Percentiles rank a stretch among this genome's conserved stretches.
These are phyloP conservation scores for Termitomyces sp. DNA, from an alignment of 768 basidiomycete genomes.

Conservation along the genomic window DNA sequence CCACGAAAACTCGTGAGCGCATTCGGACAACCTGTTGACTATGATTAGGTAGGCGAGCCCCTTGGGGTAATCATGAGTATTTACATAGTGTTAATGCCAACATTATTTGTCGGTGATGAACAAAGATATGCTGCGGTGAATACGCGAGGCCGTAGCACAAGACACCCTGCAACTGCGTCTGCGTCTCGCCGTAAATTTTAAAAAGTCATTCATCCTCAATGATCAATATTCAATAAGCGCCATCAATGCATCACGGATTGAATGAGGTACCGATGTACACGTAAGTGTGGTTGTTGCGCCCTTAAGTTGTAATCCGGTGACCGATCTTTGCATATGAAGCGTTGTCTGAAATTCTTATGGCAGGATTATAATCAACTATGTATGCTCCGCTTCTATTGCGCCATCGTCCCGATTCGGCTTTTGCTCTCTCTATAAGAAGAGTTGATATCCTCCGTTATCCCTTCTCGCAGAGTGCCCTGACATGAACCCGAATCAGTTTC, in stretches of 20 bases:
- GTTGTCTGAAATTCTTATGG: constrained; percentile 5
- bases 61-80: background rate
- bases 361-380: constrained; percentile 4
- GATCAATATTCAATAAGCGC: background rate
- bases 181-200: too few species aligned
- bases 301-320: constrained; percentile 5
- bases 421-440: background rate
- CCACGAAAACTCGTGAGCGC: background rate
- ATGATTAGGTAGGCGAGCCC: background rate
- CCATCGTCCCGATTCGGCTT: background rate
- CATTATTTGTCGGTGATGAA: background rate
- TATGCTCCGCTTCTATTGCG: constrained; percentile 2
- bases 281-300: constrained; percentile 5
- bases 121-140: background rate
- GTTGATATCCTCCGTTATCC: background rate
- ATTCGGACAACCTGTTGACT: background rate
- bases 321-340: constrained; percentile 10
- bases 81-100: background rate
- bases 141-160: background rate
- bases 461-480: background rate
- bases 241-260: constrained; percentile 11
- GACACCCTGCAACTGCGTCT: background rate
- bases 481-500: constrained; percentile 42
- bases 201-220: too few species aligned
- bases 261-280: constrained; percentile 14